A percentile compares a stretch with the other conserved stretches of the same genome.
Conservation (phyloP, 2,329 filamentous ascomycete species). For the Incumbomyces delicatus region DNA sequence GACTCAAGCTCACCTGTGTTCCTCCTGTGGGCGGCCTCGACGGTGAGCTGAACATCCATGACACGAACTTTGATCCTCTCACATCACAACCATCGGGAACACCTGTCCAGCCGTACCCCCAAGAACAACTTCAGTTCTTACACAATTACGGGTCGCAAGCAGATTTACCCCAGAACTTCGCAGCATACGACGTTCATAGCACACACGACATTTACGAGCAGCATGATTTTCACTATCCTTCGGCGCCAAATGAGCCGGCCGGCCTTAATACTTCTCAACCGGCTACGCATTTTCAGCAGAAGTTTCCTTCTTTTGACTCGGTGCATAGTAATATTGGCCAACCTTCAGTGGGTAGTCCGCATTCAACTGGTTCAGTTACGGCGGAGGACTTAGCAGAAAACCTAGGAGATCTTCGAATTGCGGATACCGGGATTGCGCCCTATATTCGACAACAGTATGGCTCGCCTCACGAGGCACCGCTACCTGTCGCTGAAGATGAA, state of each 20-base stretch:
- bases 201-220: slow-evolving; percentile 2
- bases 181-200: slow-evolving; percentile 1
- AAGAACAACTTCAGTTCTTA: slow-evolving; percentile 7
- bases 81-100: neutral
- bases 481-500: slow-evolving; percentile 56
- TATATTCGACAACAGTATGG: slow-evolving; percentile 64
- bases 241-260: neutral
- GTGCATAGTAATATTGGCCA: neutral
- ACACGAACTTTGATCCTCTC: slow-evolving; percentile 10
- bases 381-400: slow-evolving; percentile 68
- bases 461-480: slow-evolving; percentile 41
- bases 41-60: slow-evolving; percentile 31
- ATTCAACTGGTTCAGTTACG: slow-evolving; percentile 47
- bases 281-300: neutral
- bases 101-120: slow-evolving; percentile 2
- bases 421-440: slow-evolving; percentile 76
- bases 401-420: slow-evolving; percentile 76
- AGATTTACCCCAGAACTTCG: neutral
- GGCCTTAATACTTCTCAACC: neutral
- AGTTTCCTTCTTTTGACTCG: slow-evolving; percentile 4
- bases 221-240: slow-evolving; percentile 1
- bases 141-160: slow-evolving; percentile 11
- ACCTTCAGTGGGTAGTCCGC: slow-evolving; percentile 9
- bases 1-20: slow-evolving; percentile 85
- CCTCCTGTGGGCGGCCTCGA: slow-evolving; percentile 75